These are phyloP conservation scores for Vicia sativa DNA, from an alignment of 306 rosid species.

Conservation along the genomic window DNA sequence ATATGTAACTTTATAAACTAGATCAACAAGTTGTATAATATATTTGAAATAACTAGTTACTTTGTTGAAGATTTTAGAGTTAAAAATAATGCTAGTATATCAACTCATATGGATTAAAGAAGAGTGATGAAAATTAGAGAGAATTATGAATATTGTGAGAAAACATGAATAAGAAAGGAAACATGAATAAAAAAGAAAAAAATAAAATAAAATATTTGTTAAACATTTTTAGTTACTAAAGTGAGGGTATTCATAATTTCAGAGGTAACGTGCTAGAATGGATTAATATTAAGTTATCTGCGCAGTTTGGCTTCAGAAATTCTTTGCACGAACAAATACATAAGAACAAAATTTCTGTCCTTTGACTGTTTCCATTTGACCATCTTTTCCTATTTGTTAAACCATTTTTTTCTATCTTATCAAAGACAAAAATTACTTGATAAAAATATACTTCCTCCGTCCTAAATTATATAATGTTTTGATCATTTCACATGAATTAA, in stretches of 20 bases:
- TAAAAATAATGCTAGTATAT: no score
- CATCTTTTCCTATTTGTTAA: background rate
- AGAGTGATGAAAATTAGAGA: no score
- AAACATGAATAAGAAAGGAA: background rate
- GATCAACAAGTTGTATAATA: no score
- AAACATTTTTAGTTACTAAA: background rate
- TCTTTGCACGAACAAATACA: constrained; percentile 26
- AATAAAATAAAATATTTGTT: background rate
- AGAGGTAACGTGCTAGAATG: background rate
- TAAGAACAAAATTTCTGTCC: constrained; percentile 22
- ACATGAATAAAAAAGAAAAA: background rate
- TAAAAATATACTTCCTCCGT: no score
- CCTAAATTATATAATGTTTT: no score
- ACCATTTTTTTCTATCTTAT: background rate
- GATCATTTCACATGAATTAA: no score
- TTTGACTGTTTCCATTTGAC: constrained; percentile 35
- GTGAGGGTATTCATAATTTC: background rate
- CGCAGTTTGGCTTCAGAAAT: background rate
- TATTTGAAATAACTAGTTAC: no score
- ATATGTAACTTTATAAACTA: no score
- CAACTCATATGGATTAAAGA: no score
- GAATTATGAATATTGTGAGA: no score
- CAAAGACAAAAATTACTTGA: background rate
- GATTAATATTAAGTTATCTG: constrained; percentile 3
- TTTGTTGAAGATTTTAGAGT: no score